Base-by-base conservation (phyloP, 495 filamentous ascomycete species). In the Evernia prunastri region DNA sequence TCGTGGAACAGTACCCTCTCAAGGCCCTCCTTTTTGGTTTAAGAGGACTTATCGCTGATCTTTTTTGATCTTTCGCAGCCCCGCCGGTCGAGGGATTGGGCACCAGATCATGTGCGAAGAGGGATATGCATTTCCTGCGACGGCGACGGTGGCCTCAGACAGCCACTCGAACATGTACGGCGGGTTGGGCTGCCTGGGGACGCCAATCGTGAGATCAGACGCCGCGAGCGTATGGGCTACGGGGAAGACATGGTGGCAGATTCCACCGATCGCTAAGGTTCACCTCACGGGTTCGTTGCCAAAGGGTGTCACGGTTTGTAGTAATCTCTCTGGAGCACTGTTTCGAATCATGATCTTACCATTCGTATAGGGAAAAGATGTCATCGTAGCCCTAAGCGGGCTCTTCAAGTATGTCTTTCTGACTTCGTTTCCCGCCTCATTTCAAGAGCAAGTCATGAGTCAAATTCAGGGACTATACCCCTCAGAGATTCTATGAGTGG, bases 21-120 rank as follows among this genome's bases (percentile, higher is more conserved):
- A 45, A 23, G 4, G 4, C 15, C n/a, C n/a, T n/a, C n/a, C n/a
- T n/a, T n/a, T n/a, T n/a, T n/a, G n/a, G n/a, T n/a, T n/a, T n/a
- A n/a, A n/a, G 43, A n/a, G 17, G 43, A 45, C 20, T n/a, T 17
- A 45, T 1, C n/a, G n/a, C 18, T 45, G 43, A 17, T 45, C 5
- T n/a, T 45, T 6, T 1, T 45, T 18, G 43, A n/a, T 45, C 4
- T n/a, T 45, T 45, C 36, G 12, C 36, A 37, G 36, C 70, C 88
- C 89, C 17, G 90, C 91, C 3, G 89, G 89, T 0, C 75, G 86
- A 53, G 92, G 92, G 54, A 95, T 94, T 70, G 90, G 90, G 20
- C 91, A 95, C 72, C 91, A 96, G 71, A 87, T 93, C 59, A 92
- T 96, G 88, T 84, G 91, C 9, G 90, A 94, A 70, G 89, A 92